Base-by-base conservation (phyloP, 108 stramenopile species). In the Mediolabrus comicus region DNA sequence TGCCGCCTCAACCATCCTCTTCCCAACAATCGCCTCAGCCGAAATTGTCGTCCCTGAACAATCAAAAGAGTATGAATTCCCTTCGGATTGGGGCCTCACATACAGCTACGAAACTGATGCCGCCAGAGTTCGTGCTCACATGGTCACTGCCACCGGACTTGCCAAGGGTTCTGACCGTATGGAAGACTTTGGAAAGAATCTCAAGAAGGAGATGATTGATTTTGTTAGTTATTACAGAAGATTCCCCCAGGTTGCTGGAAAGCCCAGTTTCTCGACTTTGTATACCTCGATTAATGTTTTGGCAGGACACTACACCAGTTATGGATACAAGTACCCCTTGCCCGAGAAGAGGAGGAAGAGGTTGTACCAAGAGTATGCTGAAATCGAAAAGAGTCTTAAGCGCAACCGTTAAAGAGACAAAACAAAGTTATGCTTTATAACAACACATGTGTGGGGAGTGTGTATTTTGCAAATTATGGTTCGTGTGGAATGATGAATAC, bases 331-430 rank as follows among this genome's bases (percentile, higher is more conserved):
- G 86, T 98, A 97, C 89, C 97, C 97, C 4, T 87, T 98, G 55
- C 97, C 97, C 4, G 97, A 98, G 75, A 98, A 98, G 90, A 86
- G 97, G 72, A 83, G 96, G 78, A 98, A 98, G 95, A 86, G 97
- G 75, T 86, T 98, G 84, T 93, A 94, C 71, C 96, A 98, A 70
- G 97, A 97, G 71, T 97, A 94, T 78, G 86, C 92, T 19, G 95
- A 97, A 76, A 95, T 97, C 69, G 94, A 90, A 53, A 94, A 94
- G 83, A 91, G 89, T 65, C 83, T 92, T 28, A 87, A 89, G 76
- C 87, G 91, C 66, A 82, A 80, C 46, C 91, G 91, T 73, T 92
- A 92, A 84, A 67, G n/a, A n/a, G n/a, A n/a, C n/a, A n/a, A n/a
- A n/a, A n/a, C n/a, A n/a, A n/a, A n/a, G n/a, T n/a, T n/a, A n/a